Evolutionary conservation across 1,139 yeast genomes (phyloP).

Genomic region (Magnusiomyces starmeri): DNA sequence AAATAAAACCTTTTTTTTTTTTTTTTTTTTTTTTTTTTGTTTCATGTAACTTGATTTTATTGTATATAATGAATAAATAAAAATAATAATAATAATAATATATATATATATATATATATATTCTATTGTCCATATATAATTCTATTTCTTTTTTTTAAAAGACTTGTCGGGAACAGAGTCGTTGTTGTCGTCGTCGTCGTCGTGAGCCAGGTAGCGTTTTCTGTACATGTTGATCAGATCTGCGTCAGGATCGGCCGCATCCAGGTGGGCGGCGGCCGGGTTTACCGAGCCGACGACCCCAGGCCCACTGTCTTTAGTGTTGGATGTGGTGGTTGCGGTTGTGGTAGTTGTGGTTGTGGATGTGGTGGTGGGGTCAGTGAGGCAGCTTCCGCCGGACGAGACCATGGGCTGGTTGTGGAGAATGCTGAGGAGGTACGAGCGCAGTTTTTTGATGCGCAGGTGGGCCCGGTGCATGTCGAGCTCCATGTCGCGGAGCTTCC

Average conservation of each 20-base stretch:
- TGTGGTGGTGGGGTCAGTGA: background rate
- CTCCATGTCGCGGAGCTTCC: slow-evolving; percentile 14
- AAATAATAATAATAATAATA: background rate
- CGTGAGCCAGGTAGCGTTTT: too few species aligned
- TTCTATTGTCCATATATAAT: background rate
- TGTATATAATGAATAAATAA: background rate
- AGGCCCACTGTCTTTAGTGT: background rate
- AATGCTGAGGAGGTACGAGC: background rate
- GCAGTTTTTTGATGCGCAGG: background rate
- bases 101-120: background rate
- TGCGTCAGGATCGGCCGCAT: background rate
- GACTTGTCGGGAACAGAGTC: background rate
- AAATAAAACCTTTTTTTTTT: background rate
- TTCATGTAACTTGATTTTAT: background rate
- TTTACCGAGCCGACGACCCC: background rate
- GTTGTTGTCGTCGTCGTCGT: too few species aligned
- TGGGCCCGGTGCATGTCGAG: background rate
- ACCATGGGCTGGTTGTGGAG: too few species aligned
- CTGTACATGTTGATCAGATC: background rate
- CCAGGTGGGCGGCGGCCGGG: background rate
- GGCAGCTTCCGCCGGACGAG: background rate
- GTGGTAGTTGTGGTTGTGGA: background rate
- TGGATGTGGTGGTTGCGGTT: background rate
- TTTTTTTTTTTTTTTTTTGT: background rate
- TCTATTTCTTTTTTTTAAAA: background rate